phyloP scores from a whole-genome alignment of 2,329 filamentous ascomycete species.

The Albifimbria verrucaria region DNA sequence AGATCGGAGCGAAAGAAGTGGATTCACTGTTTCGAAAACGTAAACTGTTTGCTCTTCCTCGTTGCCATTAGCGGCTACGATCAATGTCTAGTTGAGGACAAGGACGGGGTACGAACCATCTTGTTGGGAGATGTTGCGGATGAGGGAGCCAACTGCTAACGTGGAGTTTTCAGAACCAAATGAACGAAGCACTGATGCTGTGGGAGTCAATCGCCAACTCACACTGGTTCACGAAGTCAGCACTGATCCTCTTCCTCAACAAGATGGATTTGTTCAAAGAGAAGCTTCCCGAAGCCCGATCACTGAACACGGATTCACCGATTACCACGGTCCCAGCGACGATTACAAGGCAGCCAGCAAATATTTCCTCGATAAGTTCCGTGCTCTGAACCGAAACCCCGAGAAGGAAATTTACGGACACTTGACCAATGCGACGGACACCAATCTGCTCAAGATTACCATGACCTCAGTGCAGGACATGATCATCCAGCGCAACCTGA shows the following conservation, averaged over 20 bases:
- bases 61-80: conserved; percentile 96
- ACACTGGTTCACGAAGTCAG: conserved; percentile 80
- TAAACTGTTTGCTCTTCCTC: conserved; percentile 87
- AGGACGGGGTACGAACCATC: conserved; percentile 95
- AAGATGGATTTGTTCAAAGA: conserved; percentile 84
- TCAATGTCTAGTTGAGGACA: conserved; percentile 92
- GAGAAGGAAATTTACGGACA: conserved; percentile 63
- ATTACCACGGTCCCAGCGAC: conserved; percentile 69
- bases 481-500: conserved; percentile 81
- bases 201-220: conserved; percentile 85
- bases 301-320: conserved; percentile 70
- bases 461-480: conserved; percentile 86
- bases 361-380: conserved; percentile 81
- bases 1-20: conserved; percentile 94
- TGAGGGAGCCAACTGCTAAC: conserved; percentile 12
- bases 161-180: conserved; percentile 77
- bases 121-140: no score
- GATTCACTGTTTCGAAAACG: conserved; percentile 96
- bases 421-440: conserved; percentile 61
- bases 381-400: conserved; percentile 67
- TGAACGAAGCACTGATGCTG: conserved; percentile 84
- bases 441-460: conserved; percentile 78
- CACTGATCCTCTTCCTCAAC: conserved; percentile 81
- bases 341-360: conserved; percentile 74
- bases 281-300: conserved; percentile 72